phyloP scores from a whole-genome alignment of 345 rosid genomes.

The Gossypium stocksii region DNA sequence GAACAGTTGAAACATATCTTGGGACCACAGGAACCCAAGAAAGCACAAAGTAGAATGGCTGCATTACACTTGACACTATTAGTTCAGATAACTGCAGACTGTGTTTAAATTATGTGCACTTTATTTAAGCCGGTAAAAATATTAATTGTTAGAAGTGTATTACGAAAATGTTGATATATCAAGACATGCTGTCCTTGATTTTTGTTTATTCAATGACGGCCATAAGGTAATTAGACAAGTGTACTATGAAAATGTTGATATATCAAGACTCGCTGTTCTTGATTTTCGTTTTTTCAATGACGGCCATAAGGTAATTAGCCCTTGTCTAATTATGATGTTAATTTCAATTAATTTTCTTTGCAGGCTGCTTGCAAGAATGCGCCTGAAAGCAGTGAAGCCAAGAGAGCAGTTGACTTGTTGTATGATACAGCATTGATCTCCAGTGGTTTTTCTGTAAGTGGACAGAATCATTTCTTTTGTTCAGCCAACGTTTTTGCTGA shows the following conservation, averaged over 20 bases:
- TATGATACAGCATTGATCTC: conserved; percentile 94
- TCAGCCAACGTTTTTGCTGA: not conserved
- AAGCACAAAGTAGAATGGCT: not conserved
- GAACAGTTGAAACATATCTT: not conserved
- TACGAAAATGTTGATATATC: not conserved
- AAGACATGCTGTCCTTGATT: not conserved
- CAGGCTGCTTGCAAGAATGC: conserved; percentile 97
- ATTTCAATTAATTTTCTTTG: conserved; percentile 10
- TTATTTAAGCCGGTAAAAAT: not conserved
- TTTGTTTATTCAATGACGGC: not conserved
- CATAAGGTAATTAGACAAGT: not conserved
- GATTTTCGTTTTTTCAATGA: not conserved
- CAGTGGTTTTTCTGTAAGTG: conserved; percentile 89
- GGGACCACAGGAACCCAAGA: not conserved
- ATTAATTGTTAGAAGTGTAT: not conserved
- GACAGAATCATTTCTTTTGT: not conserved
- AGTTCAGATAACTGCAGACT: not conserved
- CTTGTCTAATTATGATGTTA: not conserved
- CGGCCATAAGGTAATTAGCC: not conserved
- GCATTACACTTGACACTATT: not conserved
- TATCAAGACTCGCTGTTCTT: not conserved
- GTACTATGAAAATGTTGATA: not conserved
- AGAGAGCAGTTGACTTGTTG: conserved; percentile 85
- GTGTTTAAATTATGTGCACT: not conserved
- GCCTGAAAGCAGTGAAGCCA: conserved; percentile 77